Base-by-base conservation (phyloP, 2,329 filamentous ascomycete species). In the Parasarocladium wereldwijsianum region DNA sequence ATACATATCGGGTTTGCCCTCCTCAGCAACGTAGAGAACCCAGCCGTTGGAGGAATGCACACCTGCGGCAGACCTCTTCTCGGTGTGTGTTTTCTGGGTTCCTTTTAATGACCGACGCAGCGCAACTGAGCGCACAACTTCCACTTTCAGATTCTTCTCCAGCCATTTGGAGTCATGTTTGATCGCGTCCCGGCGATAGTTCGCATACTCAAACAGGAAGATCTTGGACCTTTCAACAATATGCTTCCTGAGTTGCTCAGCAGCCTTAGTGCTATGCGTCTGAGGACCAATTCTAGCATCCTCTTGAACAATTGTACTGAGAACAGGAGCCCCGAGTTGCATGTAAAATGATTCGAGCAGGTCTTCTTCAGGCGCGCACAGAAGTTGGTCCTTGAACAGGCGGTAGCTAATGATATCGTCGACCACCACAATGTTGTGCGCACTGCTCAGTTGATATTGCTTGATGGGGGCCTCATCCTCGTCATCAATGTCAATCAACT, bases 331-430 rank as follows among this genome's bases (percentile, higher is more conserved):
- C 2, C 90, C 90, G 4, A 98, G 72, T 6, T 75, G 66, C 20
- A 72, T 54, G 51, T 98, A 98, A 38, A 98, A 87, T 2, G 68
- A 66, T 47, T 98, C 90, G 2, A 98, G 60, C 0, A 57, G 49
- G 38, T 96, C 90, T 45, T 98, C 90, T 49, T 93, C 82, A 0
- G 90, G 92, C 1, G 86, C 85, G 36, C 80, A 85, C 17, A 93
- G 66, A 17, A 98, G 63, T 37, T 74, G 71, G 31, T 84, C 72
- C 46, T 86, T 87, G 62, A 98, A 98, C 2, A 90, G 62, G 19
- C 78, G 76, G 49, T 87, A 93, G 44, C 80, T 85, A 43, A 83
- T 80, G 42, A 90, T 86, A 43, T 96, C 87, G 46, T 93, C 84
- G 8, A 86, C 60, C 32, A 93, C 68, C 24, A 90, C 76, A 41